A percentile compares a stretch with the other conserved stretches of the same genome.
These are phyloP conservation scores for Dryas octopetala DNA, from an alignment of 306 rosid genomes.

Conservation along the genomic window DNA sequence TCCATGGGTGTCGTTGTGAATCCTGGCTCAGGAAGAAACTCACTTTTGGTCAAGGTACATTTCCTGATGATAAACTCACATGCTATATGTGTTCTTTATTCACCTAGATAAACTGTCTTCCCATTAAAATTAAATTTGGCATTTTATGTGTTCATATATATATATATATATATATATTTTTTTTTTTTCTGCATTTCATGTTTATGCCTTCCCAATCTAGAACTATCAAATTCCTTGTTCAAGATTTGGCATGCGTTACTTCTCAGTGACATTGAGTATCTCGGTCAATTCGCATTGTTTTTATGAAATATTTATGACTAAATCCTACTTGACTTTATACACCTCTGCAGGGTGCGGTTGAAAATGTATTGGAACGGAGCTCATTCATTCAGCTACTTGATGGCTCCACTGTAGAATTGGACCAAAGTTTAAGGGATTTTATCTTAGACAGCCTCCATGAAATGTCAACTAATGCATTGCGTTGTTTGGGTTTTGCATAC, in stretches of 20 bases:
- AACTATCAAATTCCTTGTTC: neutral
- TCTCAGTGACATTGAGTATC: neutral
- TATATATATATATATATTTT: too few species aligned
- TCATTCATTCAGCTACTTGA: constrained; percentile 66
- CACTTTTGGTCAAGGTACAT: constrained; percentile 78
- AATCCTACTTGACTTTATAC: neutral
- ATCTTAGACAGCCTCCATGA: constrained; percentile 67
- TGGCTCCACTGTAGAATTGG: constrained; percentile 62
- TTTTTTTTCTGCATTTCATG: too few species aligned
- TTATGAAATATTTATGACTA: neutral
- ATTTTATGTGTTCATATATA: neutral
- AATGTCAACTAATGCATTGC: constrained; percentile 87
- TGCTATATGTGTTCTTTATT: neutral
- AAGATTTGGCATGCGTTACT: neutral
- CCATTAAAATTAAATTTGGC: neutral
- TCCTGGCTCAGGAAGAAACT: constrained; percentile 50
- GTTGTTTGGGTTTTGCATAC: constrained; percentile 95
- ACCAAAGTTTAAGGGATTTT: constrained; percentile 49
- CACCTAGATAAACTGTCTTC: neutral
- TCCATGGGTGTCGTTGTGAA: constrained; percentile 81
- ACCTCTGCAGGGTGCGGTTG: constrained; percentile 82
- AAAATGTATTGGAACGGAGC: constrained; percentile 80
- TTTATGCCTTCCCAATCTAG: neutral
- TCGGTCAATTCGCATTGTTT: neutral
- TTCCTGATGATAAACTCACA: neutral